Evolutionary conservation across 805 yeast species (phyloP), one percentile per base, ranked within the genome.

Genomic region (Teunomyces funiuensis): DNA sequence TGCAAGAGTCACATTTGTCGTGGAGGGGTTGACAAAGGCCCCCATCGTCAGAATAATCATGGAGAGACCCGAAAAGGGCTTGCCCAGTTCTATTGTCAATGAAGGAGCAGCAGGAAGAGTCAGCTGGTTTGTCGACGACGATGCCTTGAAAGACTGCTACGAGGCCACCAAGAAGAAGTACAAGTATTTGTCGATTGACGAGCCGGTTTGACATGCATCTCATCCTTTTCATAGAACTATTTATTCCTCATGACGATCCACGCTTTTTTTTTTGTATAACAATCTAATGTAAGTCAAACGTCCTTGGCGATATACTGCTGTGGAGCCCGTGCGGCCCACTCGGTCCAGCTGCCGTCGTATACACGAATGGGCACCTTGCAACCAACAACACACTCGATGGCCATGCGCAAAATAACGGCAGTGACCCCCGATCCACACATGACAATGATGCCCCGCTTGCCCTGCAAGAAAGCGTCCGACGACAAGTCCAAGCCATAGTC

Each of bases 401-500:
- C 98, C 6, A 84, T 69, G 61, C 86, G 84, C 34, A 49, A 74
- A 29, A 93, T 81, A 48, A 91, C 88, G 0, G 97, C 98, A 8
- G 97, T 83, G 37, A 93, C 97, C 34, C 98, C 99, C 0, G 97
- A 84, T 20, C 98, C 99, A 60, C 99, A 93, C 87, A 87, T 80
- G 28, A 85, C 85, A 37, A 93, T 80, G 14, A 86, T 80, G 9
- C 88, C 90, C 54, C 84, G 83, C 13, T 70, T 62, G 14, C 55
- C 65, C 31, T 59, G 60, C 27, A 72, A 52, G 36, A 49, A 49
- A 8, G 52, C 43, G 42, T 63, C 39, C 44, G 52, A 44, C 14
- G 56, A 37, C 29, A 74, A 60, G 30, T 63, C 66, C 6, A 69
- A 29, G 6, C 54, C 61, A 33, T 60, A 64, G 8, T 63, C 68